These are phyloP conservation scores for Oidium heveae DNA, from an alignment of 2,329 filamentous ascomycete species.

Conservation along the genomic window DNA sequence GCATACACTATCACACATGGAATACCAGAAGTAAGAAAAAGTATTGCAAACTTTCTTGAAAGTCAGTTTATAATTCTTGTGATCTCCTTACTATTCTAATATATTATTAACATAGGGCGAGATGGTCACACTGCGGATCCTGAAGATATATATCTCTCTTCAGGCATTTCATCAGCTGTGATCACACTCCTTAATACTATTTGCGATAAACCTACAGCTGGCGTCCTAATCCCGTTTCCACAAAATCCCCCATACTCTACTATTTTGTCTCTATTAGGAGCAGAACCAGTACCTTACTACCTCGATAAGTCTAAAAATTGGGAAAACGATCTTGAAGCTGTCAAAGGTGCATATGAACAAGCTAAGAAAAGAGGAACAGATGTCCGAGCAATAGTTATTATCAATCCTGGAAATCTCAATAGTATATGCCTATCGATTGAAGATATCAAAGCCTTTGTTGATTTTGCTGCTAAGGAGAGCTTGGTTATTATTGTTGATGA, in stretches of 20 bases:
- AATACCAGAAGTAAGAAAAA: slow-evolving; percentile 63
- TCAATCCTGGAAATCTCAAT: slow-evolving; percentile 96
- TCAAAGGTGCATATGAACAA: slow-evolving; percentile 46
- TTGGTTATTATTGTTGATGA: slow-evolving; percentile 87
- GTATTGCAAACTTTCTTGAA: slow-evolving; percentile 81
- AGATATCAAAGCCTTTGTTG: slow-evolving; percentile 64
- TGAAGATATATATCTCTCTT: slow-evolving; percentile 68
- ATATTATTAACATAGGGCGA: slow-evolving; percentile 27
- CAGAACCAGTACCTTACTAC: slow-evolving; percentile 74
- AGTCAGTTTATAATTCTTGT: slow-evolving; percentile 21
- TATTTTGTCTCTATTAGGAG: slow-evolving; percentile 63
- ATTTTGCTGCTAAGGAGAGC: slow-evolving; percentile 63
- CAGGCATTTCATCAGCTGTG: slow-evolving; percentile 78
- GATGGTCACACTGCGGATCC: slow-evolving; percentile 71
- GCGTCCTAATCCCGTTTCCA: slow-evolving; percentile 81
- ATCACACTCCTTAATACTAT: slow-evolving; percentile 83
- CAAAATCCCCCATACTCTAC: slow-evolving; percentile 97
- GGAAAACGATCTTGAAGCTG: slow-evolving; percentile 65
- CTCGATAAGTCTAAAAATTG: slow-evolving; percentile 68
- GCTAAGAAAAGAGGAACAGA: slow-evolving; percentile 58
- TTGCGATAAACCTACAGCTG: slow-evolving; percentile 49
- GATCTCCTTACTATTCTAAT: background rate
- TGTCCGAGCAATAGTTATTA: slow-evolving; percentile 80
- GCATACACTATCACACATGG: slow-evolving; percentile 92
- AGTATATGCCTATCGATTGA: slow-evolving; percentile 58